Conservation (phyloP, 768 basidiomycete species). For the Agaricus sinodeliciosus region DNA sequence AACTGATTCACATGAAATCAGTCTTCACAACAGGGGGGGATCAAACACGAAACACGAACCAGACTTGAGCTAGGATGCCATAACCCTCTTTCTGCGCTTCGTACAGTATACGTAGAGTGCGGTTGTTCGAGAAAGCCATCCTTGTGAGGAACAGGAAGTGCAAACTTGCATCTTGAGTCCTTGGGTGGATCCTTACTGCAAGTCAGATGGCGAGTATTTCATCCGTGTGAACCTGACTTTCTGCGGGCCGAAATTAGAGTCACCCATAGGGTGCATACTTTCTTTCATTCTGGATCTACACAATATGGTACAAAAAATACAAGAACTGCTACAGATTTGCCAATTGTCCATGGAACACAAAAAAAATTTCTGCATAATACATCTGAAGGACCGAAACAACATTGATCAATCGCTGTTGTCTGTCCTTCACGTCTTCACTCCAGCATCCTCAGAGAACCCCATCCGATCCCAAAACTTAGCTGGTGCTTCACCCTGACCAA, state of each 20-base stretch:
- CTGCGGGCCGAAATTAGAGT: too few relatives aligned
- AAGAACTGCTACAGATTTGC: too few relatives aligned
- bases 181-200: too few relatives aligned
- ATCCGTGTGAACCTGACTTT: too few relatives aligned
- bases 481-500: slow-evolving; percentile 26
- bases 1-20: slow-evolving; percentile 20
- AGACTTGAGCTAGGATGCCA: slow-evolving; percentile 37
- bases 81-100: slow-evolving; percentile 36
- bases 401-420: background rate
- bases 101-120: slow-evolving; percentile 32
- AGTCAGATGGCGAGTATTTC: too few relatives aligned
- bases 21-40: too few relatives aligned
- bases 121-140: slow-evolving; percentile 20
- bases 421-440: background rate
- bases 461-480: slow-evolving; percentile 19
- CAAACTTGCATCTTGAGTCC: too few relatives aligned
- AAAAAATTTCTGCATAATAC: too few relatives aligned
- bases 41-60: slow-evolving; percentile 18
- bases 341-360: too few relatives aligned
- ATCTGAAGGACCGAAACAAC: background rate
- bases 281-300: too few relatives aligned
- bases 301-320: too few relatives aligned
- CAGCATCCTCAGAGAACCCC: slow-evolving; percentile 14
- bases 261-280: too few relatives aligned
- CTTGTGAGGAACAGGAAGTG: background rate